A percentile compares a stretch with the other conserved stretches of the same genome.
Conservation (phyloP, 1,139 yeast genomes). For the Geotrichum citri-aurantii region DNA sequence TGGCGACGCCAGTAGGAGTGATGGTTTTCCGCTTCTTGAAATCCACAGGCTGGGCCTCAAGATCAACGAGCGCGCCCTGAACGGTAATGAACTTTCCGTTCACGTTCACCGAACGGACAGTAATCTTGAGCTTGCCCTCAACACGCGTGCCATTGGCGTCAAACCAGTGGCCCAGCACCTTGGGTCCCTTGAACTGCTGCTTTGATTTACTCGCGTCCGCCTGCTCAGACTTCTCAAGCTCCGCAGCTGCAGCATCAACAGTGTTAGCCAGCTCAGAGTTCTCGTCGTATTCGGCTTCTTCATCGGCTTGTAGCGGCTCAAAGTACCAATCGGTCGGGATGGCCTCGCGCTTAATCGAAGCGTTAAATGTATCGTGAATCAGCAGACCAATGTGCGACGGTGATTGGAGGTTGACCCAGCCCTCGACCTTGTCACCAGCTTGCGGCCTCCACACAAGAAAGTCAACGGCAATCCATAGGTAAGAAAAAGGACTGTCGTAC, state of each 20-base stretch:
- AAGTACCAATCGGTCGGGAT: conserved; percentile 83
- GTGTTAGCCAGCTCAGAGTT: conserved; percentile 9
- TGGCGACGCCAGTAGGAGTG: neutral
- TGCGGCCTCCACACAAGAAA: conserved; percentile 85
- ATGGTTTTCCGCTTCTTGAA: neutral
- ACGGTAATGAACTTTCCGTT: conserved; percentile 78
- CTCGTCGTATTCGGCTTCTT: conserved; percentile 31
- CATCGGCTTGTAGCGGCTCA: conserved; percentile 70
- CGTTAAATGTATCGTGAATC: conserved; percentile 90
- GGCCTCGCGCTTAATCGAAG: conserved; percentile 75
- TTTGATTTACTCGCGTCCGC: neutral
- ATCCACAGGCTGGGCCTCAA: conserved; percentile 34
- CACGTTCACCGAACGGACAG: conserved; percentile 64
- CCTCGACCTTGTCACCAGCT: conserved; percentile 78
- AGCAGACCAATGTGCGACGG: conserved; percentile 92
- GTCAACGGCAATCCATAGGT: conserved; percentile 81
- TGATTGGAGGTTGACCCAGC: conserved; percentile 84
- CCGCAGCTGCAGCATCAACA: conserved; percentile 22
- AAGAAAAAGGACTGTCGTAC: conserved; percentile 82
- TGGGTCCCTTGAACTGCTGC: conserved; percentile 27
- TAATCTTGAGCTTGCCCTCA: conserved; percentile 75
- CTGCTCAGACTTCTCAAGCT: conserved; percentile 14
- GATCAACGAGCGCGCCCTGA: conserved; percentile 48
- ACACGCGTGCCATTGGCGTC: conserved; percentile 67
- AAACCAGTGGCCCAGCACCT: conserved; percentile 79